Conservation (phyloP, 768 basidiomycete genomes). For the Lepiota venenata region DNA sequence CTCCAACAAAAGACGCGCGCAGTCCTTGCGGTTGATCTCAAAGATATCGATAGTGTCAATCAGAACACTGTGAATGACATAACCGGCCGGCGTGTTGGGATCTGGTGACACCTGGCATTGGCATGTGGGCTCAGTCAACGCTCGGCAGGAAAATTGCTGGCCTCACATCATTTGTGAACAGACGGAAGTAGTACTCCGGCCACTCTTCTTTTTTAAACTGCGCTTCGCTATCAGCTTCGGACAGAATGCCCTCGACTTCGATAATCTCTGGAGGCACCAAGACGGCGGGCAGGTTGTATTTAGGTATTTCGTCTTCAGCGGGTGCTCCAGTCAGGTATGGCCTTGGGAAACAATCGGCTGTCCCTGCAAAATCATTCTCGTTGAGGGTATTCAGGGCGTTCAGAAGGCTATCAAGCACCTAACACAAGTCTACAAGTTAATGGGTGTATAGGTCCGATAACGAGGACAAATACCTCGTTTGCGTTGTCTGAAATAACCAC, state of each 20-base stretch:
- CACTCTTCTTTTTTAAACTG: constrained; percentile 80
- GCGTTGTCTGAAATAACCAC: constrained; percentile 42
- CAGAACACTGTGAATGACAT: constrained; percentile 71
- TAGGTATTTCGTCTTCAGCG: constrained; percentile 27
- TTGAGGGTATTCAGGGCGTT: constrained; percentile 60
- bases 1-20: constrained; percentile 81
- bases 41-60: constrained; percentile 84
- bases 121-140: constrained; percentile 1
- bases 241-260: constrained; percentile 69
- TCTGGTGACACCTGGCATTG: constrained; percentile 67
- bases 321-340: constrained; percentile 41
- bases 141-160: background rate
- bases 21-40: constrained; percentile 95
- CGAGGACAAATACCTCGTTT: constrained; percentile 50
- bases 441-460: background rate
- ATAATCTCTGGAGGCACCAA: constrained; percentile 88
- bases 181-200: constrained; percentile 64
- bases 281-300: constrained; percentile 72
- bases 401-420: constrained; percentile 79
- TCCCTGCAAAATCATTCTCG: constrained; percentile 54
- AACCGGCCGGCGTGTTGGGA: constrained; percentile 70
- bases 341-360: constrained; percentile 54
- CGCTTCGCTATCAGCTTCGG: constrained; percentile 67
- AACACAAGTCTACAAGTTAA: constrained; percentile 6
- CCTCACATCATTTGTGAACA: constrained; percentile 61